Evolutionary conservation across 2,329 filamentous ascomycete species (phyloP), one percentile per base, ranked within the genome.

Genomic region (Calonectria fujianensis): DNA sequence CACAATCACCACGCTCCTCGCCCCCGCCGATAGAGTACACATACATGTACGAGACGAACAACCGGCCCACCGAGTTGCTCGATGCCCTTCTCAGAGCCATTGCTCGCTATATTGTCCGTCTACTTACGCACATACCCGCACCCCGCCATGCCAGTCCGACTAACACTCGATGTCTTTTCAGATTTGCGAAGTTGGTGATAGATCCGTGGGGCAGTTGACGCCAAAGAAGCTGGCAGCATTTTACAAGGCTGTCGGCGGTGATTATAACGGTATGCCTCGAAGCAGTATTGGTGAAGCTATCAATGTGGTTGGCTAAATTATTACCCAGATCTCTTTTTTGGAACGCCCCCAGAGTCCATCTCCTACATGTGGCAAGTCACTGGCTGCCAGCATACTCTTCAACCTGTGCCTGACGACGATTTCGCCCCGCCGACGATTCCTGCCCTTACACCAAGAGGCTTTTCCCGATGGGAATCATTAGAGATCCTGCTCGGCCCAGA

Each of bases 281-380:
- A n/a, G 4, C 20, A 32, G 20, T 7, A 6, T 20, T 76, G 79
- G 69, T 11, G 18, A 9, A 20, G 9, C 18, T 24, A 20, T 45
- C 20, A 2, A 29, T 5, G n/a, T 10, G 72, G 10, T 75, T 80
- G 59, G 79, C 31, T 45, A 10, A 39, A 64, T n/a, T 24, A 41
- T 48, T 6, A 6, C 27, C 74, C 78, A 92, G 91, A 90, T 31
- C 91, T 98, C 69, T 98, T 98, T 84, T 88, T 96, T 52, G 90
- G 93, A 4, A 95, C 94, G 41, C 93, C 94, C 27, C 87, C 93
- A 74, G 87, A 92, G 48, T 93, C 94, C 54, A 93, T 99, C 76
- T 97, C 96, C 35, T 97, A 95, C 86, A 97, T 98, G 77, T 98
- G 97, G 89, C 94, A 95, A 82, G 94, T 94, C 10, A 91, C 98